phyloP scores from a whole-genome alignment of 2,329 filamentous ascomycete genomes.

The Penicillium sp. region DNA sequence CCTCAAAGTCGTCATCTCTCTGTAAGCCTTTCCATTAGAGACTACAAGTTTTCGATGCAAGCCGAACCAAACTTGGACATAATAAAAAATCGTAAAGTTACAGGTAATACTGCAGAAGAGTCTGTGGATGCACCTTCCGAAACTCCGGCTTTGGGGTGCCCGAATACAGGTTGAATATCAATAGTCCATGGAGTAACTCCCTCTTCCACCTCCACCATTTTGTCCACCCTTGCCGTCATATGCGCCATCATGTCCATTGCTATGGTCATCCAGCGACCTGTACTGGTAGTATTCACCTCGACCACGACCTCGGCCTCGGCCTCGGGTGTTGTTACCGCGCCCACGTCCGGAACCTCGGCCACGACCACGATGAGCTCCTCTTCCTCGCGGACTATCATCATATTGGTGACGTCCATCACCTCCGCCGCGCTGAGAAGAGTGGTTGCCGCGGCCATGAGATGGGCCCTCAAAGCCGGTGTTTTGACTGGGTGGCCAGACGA shows the following conservation, averaged over 20 bases:
- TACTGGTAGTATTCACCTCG: constrained; percentile 57
- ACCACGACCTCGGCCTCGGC: constrained; percentile 50
- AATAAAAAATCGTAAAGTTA: not conserved
- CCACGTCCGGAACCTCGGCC: constrained; percentile 43
- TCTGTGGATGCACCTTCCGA: not conserved
- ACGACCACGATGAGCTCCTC: constrained; percentile 34
- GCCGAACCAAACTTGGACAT: not conserved
- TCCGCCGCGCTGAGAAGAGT: constrained; percentile 31
- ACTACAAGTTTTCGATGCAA: not conserved
- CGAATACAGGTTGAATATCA: constrained; percentile 19
- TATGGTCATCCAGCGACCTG: constrained; percentile 65
- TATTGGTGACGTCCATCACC: constrained; percentile 39
- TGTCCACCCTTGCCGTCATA: constrained; percentile 33
- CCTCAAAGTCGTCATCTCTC: too few relatives aligned
- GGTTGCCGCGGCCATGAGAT: constrained; percentile 22
- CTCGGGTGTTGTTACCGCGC: constrained; percentile 38
- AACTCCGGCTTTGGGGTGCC: not conserved
- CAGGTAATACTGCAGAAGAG: not conserved
- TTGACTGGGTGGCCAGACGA: constrained; percentile 28
- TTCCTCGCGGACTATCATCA: constrained; percentile 44
- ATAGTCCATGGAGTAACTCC: constrained; percentile 44
- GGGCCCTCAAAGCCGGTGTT: constrained; percentile 27
- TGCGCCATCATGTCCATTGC: constrained; percentile 31
- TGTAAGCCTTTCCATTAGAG: not conserved
- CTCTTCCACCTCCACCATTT: constrained; percentile 15